These are phyloP conservation scores for Skeletonema tropicum DNA, from an alignment of 108 stramenopile genomes.

Conservation along the genomic window DNA sequence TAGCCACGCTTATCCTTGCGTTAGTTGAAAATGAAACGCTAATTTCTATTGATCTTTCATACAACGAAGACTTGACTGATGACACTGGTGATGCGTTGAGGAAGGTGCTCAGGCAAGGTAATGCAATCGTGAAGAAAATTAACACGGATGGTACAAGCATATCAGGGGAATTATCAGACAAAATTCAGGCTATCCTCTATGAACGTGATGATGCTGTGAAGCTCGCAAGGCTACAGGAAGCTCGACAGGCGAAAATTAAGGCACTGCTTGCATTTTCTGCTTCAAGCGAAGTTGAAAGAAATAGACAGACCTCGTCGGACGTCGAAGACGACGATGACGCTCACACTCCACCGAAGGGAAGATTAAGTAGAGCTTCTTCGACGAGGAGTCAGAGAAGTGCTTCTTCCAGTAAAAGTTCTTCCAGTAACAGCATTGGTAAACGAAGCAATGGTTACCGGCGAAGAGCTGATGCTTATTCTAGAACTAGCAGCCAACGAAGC, in stretches of 20 bases:
- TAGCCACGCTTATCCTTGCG: conserved; percentile 5
- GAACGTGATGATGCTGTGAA: conserved; percentile 8
- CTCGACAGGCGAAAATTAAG: conserved; percentile 16
- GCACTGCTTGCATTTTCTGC: conserved; percentile 14
- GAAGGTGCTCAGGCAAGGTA: conserved; percentile 19
- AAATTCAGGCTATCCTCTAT: conserved; percentile 18
- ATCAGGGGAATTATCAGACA: neutral
- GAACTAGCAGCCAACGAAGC: neutral
- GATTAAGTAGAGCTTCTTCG: neutral
- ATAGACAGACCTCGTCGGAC: neutral
- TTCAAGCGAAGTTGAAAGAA: conserved; percentile 3
- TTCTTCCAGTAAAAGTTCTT: neutral
- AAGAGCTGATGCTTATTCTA: neutral
- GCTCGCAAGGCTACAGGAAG: neutral
- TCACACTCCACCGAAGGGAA: neutral
- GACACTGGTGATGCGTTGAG: neutral
- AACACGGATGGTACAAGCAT: conserved; percentile 13
- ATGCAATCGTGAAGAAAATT: conserved; percentile 10
- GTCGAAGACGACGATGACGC: neutral
- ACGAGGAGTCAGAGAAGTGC: neutral
- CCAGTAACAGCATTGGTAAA: neutral
- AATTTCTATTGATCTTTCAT: conserved; percentile 15
- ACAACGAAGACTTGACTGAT: conserved; percentile 5
- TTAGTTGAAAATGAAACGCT: conserved; percentile 26
- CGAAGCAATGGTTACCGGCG: neutral